Percentiles rank a stretch among this genome's conserved stretches.
Conservation (phyloP, 2,329 filamentous ascomycete species). For the Scytalidium sp. region DNA sequence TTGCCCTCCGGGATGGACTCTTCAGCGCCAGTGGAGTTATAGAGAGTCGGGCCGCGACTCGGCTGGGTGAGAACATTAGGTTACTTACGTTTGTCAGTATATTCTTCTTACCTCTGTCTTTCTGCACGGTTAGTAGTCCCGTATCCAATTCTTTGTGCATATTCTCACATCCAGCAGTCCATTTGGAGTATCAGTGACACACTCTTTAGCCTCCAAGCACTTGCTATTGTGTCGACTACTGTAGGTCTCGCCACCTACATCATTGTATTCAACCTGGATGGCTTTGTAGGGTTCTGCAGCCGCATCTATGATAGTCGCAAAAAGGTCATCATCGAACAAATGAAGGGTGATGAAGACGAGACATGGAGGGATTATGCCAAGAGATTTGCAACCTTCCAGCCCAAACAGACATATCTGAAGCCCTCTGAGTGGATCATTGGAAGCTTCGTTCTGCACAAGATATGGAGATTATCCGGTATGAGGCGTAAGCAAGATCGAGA, state of each 20-base stretch:
- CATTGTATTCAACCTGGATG: slow-evolving; percentile 12
- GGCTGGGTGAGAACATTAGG: slow-evolving; percentile 32
- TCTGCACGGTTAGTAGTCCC: slow-evolving; percentile 21
- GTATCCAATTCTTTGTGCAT: background rate
- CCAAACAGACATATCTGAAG: slow-evolving; percentile 5
- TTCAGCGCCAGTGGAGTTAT: slow-evolving; percentile 26
- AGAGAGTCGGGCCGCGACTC: slow-evolving; percentile 27
- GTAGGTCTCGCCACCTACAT: slow-evolving; percentile 10
- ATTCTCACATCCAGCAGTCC: slow-evolving; percentile 5
- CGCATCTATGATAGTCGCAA: slow-evolving; percentile 1
- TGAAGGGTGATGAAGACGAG: slow-evolving; percentile 3
- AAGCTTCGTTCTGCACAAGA: slow-evolving; percentile 5
- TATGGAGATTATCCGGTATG: background rate
- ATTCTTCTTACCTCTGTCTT: slow-evolving; percentile 35
- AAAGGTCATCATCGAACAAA: slow-evolving; percentile 4
- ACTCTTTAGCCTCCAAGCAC: slow-evolving; percentile 1
- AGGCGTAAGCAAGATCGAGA: background rate
- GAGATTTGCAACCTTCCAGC: slow-evolving; percentile 5
- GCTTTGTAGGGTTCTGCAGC: slow-evolving; percentile 2
- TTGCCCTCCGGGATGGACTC: slow-evolving; percentile 10
- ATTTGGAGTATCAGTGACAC: slow-evolving; percentile 9
- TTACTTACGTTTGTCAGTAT: slow-evolving; percentile 37
- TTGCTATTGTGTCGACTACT: slow-evolving; percentile 4
- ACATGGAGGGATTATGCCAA: slow-evolving; percentile 5
- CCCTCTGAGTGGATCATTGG: slow-evolving; percentile 10